phyloP scores from a whole-genome alignment of 2,329 filamentous ascomycete species.

The Verticillium tricorpus region DNA sequence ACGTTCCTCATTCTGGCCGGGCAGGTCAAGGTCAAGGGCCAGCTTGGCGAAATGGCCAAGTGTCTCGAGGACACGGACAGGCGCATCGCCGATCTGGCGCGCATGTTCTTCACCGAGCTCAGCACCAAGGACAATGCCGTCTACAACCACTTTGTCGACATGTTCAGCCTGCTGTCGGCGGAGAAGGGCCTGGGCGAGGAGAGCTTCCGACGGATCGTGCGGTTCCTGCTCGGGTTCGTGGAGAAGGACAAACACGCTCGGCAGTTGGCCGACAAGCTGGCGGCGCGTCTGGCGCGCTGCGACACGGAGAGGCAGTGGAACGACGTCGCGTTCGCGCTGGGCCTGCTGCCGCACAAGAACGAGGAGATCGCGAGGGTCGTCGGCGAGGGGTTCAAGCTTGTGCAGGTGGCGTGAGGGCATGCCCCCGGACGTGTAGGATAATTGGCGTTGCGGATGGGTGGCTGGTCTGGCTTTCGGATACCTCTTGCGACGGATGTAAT shows the following conservation, averaged over 20 bases:
- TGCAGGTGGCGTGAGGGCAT: slow-evolving; percentile 39
- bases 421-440: slow-evolving; percentile 37
- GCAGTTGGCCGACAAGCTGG: slow-evolving; percentile 88
- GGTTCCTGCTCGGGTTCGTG: slow-evolving; percentile 91
- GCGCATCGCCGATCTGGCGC: slow-evolving; percentile 84
- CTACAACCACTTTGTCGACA: slow-evolving; percentile 99
- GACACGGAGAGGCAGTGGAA: slow-evolving; percentile 96
- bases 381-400: slow-evolving; percentile 69
- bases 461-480: not conserved
- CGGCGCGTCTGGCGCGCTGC: slow-evolving; percentile 77
- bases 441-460: not conserved
- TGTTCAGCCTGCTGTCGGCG: slow-evolving; percentile 89
- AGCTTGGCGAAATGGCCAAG: slow-evolving; percentile 98
- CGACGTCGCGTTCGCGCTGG: slow-evolving; percentile 89
- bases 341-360: slow-evolving; percentile 86
- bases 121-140: slow-evolving; percentile 98
- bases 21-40: slow-evolving; percentile 98
- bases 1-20: slow-evolving; percentile 96
- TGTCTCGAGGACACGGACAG: slow-evolving; percentile 96
- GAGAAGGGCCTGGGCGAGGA: slow-evolving; percentile 80
- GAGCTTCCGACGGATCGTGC: slow-evolving; percentile 78
- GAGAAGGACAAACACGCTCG: slow-evolving; percentile 99
- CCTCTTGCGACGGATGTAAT: not conserved
- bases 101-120: slow-evolving; percentile 98
- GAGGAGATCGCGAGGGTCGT: slow-evolving; percentile 80